These are phyloP conservation scores for Lineolata rhizophorae DNA, from an alignment of 495 filamentous ascomycete genomes.

Conservation along the genomic window DNA sequence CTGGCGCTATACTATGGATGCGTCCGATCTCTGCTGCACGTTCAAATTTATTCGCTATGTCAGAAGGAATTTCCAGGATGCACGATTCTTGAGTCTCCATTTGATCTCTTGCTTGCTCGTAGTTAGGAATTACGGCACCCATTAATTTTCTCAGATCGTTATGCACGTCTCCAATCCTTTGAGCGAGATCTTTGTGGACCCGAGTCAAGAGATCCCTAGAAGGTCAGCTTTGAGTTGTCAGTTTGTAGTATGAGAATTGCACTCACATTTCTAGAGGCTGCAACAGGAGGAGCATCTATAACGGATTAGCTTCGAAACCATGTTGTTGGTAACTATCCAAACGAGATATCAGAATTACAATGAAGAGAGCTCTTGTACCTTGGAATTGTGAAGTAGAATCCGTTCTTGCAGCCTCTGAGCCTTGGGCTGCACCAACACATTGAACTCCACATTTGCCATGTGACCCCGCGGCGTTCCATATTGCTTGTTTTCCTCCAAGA, in stretches of 20 bases:
- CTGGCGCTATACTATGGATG: background rate
- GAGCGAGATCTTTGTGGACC: constrained; percentile 9
- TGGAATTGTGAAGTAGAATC: constrained; percentile 8
- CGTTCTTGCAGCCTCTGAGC: constrained; percentile 6
- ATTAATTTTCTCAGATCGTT: constrained; percentile 3
- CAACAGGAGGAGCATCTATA: constrained; percentile 9
- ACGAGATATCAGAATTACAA: too few species aligned
- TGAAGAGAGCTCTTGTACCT: too few species aligned
- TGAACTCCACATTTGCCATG: constrained; percentile 10
- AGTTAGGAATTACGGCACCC: constrained; percentile 7
- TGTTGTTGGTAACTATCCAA: too few species aligned
- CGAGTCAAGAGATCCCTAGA: constrained; percentile 5
- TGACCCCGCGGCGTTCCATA: background rate
- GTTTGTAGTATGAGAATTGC: too few species aligned
- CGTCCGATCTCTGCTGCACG: constrained; percentile 2
- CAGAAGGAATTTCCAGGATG: constrained; percentile 2
- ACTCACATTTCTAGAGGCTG: constrained; percentile 12
- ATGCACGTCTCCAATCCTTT: constrained; percentile 8
- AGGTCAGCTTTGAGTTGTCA: too few species aligned
- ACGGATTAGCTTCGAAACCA: too few species aligned
- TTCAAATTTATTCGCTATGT: constrained; percentile 5
- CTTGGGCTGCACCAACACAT: constrained; percentile 8
- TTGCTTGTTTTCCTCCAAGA: constrained; percentile 9
- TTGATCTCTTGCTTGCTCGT: constrained; percentile 6
- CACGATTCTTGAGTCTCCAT: background rate